Evolutionary conservation across 1,284 basidiomycete genomes (phyloP).

Genomic region (Porogramme epimiltina): DNA sequence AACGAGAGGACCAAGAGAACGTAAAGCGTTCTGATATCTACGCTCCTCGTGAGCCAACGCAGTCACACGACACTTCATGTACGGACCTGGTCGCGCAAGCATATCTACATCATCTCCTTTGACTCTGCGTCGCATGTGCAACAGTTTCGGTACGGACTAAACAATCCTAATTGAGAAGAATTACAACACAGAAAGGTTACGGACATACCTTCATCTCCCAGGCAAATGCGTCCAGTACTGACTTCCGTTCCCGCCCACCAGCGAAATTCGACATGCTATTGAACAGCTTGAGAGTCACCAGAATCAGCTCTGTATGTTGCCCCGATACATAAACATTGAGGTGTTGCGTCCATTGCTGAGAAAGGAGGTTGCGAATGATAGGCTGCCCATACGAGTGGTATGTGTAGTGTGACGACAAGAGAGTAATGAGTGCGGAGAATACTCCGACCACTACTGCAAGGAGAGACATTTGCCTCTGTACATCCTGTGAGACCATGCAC

Average conservation of each 20-base stretch:
- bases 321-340: slow-evolving; percentile 62
- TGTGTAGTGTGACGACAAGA: slow-evolving; percentile 66
- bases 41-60: neutral
- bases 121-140: slow-evolving; percentile 67
- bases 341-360: slow-evolving; percentile 51
- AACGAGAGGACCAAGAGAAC: slow-evolving; percentile 73
- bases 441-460: slow-evolving; percentile 51
- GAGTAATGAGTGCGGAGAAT: slow-evolving; percentile 54
- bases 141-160: slow-evolving; percentile 65
- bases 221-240: slow-evolving; percentile 62
- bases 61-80: neutral
- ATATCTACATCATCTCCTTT: slow-evolving; percentile 45
- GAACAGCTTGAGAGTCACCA: slow-evolving; percentile 66
- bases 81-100: slow-evolving; percentile 57
- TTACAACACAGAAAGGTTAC: neutral
- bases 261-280: slow-evolving; percentile 61
- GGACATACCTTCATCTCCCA: slow-evolving; percentile 73
- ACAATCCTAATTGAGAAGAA: neutral
- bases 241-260: slow-evolving; percentile 62
- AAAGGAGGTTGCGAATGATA: slow-evolving; percentile 60
- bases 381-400: slow-evolving; percentile 61
- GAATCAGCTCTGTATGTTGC: slow-evolving; percentile 60
- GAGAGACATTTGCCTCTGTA: slow-evolving; percentile 47
- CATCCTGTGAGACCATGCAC: neutral
- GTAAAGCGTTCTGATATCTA: slow-evolving; percentile 75